These are phyloP conservation scores for Neocucurbitaria cava DNA, from an alignment of 2,329 filamentous ascomycete genomes.

Conservation along the genomic window DNA sequence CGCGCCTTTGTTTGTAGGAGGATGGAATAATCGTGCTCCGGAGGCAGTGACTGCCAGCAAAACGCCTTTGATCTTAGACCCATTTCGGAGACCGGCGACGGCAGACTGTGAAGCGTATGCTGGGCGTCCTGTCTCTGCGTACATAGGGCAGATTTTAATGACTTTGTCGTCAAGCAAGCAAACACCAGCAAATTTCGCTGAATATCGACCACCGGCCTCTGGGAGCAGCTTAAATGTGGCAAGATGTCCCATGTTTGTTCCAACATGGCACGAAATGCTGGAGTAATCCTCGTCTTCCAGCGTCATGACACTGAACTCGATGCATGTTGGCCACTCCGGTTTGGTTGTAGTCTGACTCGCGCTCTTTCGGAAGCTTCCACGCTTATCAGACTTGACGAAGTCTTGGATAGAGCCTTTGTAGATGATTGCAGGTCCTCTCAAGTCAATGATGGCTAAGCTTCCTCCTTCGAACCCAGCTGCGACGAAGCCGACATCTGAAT, in stretches of 20 bases:
- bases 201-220: slow-evolving; percentile 71
- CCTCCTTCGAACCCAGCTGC: slow-evolving; percentile 86
- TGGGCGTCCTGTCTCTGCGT: slow-evolving; percentile 76
- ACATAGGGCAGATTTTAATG: slow-evolving; percentile 79
- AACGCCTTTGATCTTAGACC: slow-evolving; percentile 76
- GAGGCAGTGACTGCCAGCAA: slow-evolving; percentile 76
- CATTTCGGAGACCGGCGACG: slow-evolving; percentile 78
- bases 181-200: slow-evolving; percentile 73
- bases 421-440: slow-evolving; percentile 86
- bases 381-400: slow-evolving; percentile 77
- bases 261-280: slow-evolving; percentile 90
- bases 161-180: slow-evolving; percentile 71
- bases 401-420: slow-evolving; percentile 76
- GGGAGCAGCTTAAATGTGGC: slow-evolving; percentile 92
- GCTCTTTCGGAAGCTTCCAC: slow-evolving; percentile 71
- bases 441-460: slow-evolving; percentile 80
- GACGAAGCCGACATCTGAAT: slow-evolving; percentile 93
- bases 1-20: slow-evolving; percentile 84
- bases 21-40: slow-evolving; percentile 87
- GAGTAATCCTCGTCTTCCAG: slow-evolving; percentile 94
- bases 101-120: slow-evolving; percentile 77
- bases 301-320: slow-evolving; percentile 91
- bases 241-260: slow-evolving; percentile 83
- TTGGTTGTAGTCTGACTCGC: slow-evolving; percentile 56
- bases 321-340: slow-evolving; percentile 76